Conservation (phyloP, 495 filamentous ascomycete species). For the Haplographium delicatum region DNA sequence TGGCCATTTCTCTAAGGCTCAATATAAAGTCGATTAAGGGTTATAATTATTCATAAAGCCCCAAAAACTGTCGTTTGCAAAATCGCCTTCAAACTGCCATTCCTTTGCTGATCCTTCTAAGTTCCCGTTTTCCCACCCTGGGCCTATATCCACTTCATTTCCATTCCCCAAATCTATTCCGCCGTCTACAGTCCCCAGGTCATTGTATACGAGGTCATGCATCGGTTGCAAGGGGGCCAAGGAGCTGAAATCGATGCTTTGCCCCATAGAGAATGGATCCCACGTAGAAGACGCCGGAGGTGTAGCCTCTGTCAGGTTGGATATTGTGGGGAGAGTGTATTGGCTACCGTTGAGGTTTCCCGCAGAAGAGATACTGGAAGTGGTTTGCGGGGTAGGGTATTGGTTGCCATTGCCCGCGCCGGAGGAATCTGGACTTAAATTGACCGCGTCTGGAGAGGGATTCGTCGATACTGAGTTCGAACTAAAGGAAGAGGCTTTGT, state of each 20-base stretch:
- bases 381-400: not conserved
- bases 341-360: conserved; percentile 9
- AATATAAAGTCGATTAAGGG: conserved; percentile 11
- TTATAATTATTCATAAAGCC: conserved; percentile 45
- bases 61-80: conserved; percentile 50
- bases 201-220: conserved; percentile 47
- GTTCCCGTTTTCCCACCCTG: not conserved
- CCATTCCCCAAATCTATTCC: conserved; percentile 8
- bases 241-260: conserved; percentile 39
- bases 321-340: conserved; percentile 17
- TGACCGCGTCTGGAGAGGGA: not conserved
- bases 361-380: not conserved
- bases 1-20: not conserved
- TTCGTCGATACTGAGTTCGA: not conserved
- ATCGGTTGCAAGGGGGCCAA: conserved; percentile 50
- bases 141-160: not conserved
- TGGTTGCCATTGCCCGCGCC: conserved; percentile 2
- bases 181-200: conserved; percentile 34
- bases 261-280: conserved; percentile 21
- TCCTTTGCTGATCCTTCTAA: conserved; percentile 21
- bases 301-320: conserved; percentile 14
- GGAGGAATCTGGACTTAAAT: not conserved
- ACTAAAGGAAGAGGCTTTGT: not conserved
- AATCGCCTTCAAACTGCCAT: conserved; percentile 44
- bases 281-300: conserved; percentile 5